Evolutionary conservation across 495 filamentous ascomycete genomes (phyloP).

Genomic region (Chaetomium tenue): DNA sequence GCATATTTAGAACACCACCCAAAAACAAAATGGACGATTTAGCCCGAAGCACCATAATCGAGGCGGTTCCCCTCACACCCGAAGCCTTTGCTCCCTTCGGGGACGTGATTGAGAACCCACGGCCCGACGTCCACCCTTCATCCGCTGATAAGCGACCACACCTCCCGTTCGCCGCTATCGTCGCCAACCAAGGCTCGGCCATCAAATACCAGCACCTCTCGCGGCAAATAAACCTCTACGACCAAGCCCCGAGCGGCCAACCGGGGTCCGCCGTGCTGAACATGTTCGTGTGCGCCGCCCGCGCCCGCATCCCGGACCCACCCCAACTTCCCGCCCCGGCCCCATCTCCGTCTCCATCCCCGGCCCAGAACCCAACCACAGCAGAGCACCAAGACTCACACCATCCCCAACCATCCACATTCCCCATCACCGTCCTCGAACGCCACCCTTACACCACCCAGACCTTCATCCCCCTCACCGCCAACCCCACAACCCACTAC

Average conservation of each 20-base stretch:
- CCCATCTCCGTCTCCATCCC: slow-evolving; percentile 1
- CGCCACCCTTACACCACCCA: slow-evolving; percentile 93
- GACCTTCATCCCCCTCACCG: slow-evolving; percentile 79
- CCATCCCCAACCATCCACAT: slow-evolving; percentile 37
- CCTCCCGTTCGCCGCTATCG: slow-evolving; percentile 44
- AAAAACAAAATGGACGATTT: slow-evolving; percentile 18
- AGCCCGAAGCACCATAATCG: slow-evolving; percentile 35
- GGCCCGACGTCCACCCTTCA: slow-evolving; percentile 51
- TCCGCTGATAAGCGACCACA: slow-evolving; percentile 12
- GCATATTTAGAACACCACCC: background rate
- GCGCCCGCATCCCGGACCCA: slow-evolving; percentile 43
- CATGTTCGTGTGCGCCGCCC: slow-evolving; percentile 85
- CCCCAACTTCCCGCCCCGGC: slow-evolving; percentile 15
- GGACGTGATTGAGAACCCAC: slow-evolving; percentile 72
- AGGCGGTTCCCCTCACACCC: slow-evolving; percentile 60
- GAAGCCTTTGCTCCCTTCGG: slow-evolving; percentile 76
- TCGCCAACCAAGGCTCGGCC: slow-evolving; percentile 82
- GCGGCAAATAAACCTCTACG: slow-evolving; percentile 65
- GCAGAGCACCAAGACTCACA: background rate
- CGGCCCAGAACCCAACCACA: background rate
- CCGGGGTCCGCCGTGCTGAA: slow-evolving; percentile 66
- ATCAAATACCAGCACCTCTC: slow-evolving; percentile 82
- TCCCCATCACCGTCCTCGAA: slow-evolving; percentile 76
- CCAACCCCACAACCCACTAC: slow-evolving; percentile 54
- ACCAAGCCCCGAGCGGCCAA: slow-evolving; percentile 59